These are phyloP conservation scores for Paramarasmius palmivorus DNA, from an alignment of 1,284 basidiomycete species.

Conservation along the genomic window DNA sequence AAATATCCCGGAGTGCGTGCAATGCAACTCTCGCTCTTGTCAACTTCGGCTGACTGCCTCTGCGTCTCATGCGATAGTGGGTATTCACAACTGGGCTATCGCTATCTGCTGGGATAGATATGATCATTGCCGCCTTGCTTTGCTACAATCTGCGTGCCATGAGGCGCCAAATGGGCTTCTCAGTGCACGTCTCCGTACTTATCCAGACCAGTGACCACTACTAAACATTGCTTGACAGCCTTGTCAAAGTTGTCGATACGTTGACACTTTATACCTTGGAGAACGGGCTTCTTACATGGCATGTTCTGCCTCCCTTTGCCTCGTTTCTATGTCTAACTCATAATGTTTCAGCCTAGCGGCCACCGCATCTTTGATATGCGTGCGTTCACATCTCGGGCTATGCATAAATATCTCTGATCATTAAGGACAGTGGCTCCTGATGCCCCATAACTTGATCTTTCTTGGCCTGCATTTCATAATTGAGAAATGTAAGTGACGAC, in stretches of 20 bases:
- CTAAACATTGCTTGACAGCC: slow-evolving; percentile 27
- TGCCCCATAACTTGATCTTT: slow-evolving; percentile 21
- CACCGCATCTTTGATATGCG: slow-evolving; percentile 43
- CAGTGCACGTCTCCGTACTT: slow-evolving; percentile 12
- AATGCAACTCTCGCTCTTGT: no score
- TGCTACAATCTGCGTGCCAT: slow-evolving; percentile 42
- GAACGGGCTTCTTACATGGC: slow-evolving; percentile 52
- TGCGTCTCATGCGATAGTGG: slow-evolving; percentile 30
- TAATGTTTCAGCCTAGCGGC: slow-evolving; percentile 16
- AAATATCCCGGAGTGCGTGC: background rate
- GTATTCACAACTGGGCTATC: slow-evolving; percentile 52
- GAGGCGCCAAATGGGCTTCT: slow-evolving; percentile 22
- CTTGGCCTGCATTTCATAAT: slow-evolving; percentile 23
- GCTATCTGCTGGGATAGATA: slow-evolving; percentile 46
- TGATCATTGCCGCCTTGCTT: slow-evolving; percentile 47
- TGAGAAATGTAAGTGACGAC: slow-evolving; percentile 16
- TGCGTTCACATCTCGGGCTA: slow-evolving; percentile 25
- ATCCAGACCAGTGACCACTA: background rate
- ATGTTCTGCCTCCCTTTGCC: slow-evolving; percentile 7
- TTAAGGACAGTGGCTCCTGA: slow-evolving; percentile 18
- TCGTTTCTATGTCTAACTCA: background rate
- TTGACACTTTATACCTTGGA: slow-evolving; percentile 56
- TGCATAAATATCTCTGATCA: background rate
- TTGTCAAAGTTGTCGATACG: slow-evolving; percentile 49
- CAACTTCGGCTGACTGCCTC: slow-evolving; percentile 22